phyloP scores from a whole-genome alignment of 257 asterid species.

The Rauvolfia tetraphylla region DNA sequence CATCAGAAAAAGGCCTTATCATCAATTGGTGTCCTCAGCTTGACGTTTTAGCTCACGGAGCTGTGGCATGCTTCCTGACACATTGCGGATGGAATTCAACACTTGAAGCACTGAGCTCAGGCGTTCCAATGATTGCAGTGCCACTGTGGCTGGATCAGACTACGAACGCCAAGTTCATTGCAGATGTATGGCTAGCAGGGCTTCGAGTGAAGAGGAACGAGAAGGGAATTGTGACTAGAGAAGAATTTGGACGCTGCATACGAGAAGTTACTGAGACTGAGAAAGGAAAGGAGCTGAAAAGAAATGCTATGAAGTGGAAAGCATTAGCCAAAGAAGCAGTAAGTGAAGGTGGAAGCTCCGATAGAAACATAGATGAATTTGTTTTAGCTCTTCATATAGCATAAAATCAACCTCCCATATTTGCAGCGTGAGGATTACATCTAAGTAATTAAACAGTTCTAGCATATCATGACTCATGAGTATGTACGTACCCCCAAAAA shows the following conservation, averaged over 20 bases:
- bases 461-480: too few relatives aligned
- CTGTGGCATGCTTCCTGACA: constrained; percentile 22
- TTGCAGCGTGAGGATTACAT: too few relatives aligned
- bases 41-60: constrained; percentile 28
- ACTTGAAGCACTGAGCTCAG: constrained; percentile 21
- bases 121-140: constrained; percentile 26
- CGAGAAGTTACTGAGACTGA: constrained; percentile 19
- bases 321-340: constrained; percentile 26
- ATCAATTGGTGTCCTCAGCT: constrained; percentile 31
- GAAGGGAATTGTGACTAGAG: constrained; percentile 15
- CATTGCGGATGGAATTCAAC: constrained; percentile 32
- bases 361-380: constrained; percentile 28
- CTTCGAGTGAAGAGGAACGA: constrained; percentile 6
- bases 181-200: constrained; percentile 27
- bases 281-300: constrained; percentile 10
- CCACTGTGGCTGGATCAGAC: constrained; percentile 21
- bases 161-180: constrained; percentile 26
- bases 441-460: too few relatives aligned
- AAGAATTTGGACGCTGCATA: constrained; percentile 18
- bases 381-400: constrained; percentile 9
- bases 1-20: constrained; percentile 15
- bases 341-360: constrained; percentile 36
- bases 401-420: neutral
- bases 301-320: constrained; percentile 23
- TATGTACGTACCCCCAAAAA: too few relatives aligned